These are phyloP conservation scores for Salix exigua DNA, from an alignment of 345 rosid genomes.

Conservation along the genomic window DNA sequence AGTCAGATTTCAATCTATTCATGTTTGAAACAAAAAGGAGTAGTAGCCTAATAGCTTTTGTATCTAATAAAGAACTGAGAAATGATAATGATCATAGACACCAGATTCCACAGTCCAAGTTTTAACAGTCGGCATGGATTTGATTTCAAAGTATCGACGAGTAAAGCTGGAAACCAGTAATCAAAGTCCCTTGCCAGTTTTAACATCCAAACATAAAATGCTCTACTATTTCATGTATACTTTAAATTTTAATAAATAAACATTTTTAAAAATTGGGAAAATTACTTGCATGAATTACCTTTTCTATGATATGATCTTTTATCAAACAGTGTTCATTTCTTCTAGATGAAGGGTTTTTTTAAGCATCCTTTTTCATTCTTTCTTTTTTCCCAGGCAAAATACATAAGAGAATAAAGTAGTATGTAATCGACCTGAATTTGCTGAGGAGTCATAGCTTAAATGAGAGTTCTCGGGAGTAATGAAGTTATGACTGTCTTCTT, in stretches of 20 bases:
- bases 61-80: background rate
- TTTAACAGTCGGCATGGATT: background rate
- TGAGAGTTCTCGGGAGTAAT: constrained; percentile 52
- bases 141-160: too few relatives aligned
- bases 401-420: background rate
- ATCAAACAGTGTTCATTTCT: background rate
- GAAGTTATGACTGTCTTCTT: constrained; percentile 52
- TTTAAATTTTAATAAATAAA: background rate
- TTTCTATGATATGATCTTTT: background rate
- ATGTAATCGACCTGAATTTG: constrained; percentile 53
- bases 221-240: background rate
- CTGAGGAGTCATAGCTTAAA: constrained; percentile 59
- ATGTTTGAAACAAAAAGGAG: background rate
- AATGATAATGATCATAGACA: background rate
- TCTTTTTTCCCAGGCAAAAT: background rate
- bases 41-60: background rate
- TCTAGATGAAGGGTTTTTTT: background rate
- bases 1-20: background rate
- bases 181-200: background rate
- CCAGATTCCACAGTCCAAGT: background rate
- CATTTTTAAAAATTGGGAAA: background rate
- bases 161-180: background rate
- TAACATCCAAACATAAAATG: background rate
- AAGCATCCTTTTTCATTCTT: background rate
- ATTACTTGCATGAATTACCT: background rate